Percentiles rank a stretch among this genome's conserved stretches.
phyloP scores from a whole-genome alignment of 768 basidiomycete genomes.

The Mycena filopes region DNA sequence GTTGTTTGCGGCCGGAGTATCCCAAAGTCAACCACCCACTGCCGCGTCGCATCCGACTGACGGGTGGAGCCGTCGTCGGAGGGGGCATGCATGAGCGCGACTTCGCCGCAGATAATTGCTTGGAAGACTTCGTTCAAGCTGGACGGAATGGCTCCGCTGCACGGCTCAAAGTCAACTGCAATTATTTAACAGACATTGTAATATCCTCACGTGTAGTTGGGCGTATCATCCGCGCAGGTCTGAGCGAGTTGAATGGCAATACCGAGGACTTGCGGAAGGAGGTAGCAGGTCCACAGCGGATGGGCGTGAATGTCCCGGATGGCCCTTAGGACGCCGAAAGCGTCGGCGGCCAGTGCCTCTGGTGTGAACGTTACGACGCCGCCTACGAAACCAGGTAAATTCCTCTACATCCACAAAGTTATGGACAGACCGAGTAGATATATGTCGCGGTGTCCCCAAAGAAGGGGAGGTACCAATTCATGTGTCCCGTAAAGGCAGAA shows the following conservation, averaged over 20 bases:
- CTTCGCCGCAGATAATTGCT: no score
- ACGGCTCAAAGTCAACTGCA: no score
- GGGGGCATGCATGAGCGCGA: no score
- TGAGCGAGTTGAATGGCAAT: conserved; percentile 9
- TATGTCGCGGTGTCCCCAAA: conserved; percentile 19
- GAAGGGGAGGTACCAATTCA: not conserved
- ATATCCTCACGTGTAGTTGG: not conserved
- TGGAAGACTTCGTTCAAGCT: no score
- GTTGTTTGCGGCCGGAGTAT: no score
- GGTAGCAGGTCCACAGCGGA: conserved; percentile 23
- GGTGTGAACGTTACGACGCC: conserved; percentile 27
- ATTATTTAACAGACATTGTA: no score
- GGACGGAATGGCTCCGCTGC: no score
- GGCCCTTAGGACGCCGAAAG: conserved; percentile 18
- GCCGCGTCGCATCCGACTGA: no score
- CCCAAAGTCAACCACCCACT: no score
- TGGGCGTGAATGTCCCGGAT: conserved; percentile 11
- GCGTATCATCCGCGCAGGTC: conserved; percentile 9
- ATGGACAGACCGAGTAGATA: conserved; percentile 3
- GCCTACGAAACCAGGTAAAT: not conserved
- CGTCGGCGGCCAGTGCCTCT: conserved; percentile 7
- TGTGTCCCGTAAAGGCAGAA: conserved; percentile 22
- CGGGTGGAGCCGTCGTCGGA: no score
- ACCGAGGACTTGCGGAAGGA: conserved; percentile 21
- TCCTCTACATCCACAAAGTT: not conserved